A percentile compares a stretch with the other conserved stretches of the same genome.
phyloP scores from a whole-genome alignment of 1,284 basidiomycete species.

The Hypsizygus ulmarius region DNA sequence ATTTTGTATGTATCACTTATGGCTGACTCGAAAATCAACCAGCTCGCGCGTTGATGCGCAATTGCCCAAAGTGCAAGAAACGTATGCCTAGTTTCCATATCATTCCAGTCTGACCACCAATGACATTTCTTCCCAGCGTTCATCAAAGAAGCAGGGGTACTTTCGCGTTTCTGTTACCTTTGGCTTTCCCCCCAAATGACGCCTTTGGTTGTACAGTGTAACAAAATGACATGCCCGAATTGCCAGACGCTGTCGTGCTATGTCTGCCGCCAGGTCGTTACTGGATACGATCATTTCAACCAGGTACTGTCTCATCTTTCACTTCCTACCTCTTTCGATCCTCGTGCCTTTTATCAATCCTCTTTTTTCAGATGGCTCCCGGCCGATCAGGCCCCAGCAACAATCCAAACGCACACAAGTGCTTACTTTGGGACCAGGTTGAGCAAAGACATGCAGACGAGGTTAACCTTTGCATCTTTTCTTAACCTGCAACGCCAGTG shows the following conservation, averaged over 20 bases:
- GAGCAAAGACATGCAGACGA: conserved; percentile 65
- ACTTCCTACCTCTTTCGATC: not conserved
- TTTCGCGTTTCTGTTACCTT: conserved; percentile 23
- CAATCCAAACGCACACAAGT: conserved; percentile 43
- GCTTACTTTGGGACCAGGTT: conserved; percentile 68
- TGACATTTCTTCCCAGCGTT: conserved; percentile 50
- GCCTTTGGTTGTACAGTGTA: conserved; percentile 50
- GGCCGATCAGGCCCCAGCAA: conserved; percentile 17
- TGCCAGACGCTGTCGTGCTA: conserved; percentile 21
- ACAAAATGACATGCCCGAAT: conserved; percentile 30
- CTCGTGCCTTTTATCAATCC: not conserved
- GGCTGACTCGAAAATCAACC: conserved; percentile 9
- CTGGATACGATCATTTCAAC: conserved; percentile 78
- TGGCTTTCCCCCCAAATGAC: not conserved
- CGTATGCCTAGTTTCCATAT: conserved; percentile 36
- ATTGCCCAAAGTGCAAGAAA: conserved; percentile 79
- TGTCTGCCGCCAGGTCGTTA: conserved; percentile 16
- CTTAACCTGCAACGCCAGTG: not conserved
- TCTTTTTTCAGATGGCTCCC: not conserved
- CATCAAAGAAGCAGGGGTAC: conserved; percentile 69
- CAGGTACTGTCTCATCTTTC: conserved; percentile 33
- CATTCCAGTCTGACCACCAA: not conserved
- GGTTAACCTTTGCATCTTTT: conserved; percentile 35
- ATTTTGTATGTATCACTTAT: not conserved
- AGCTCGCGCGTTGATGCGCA: conserved; percentile 80